Evolutionary conservation across 139 green algal genomes (phyloP), one percentile per base, ranked within the genome.

Genomic region (Closterium sp.): DNA sequence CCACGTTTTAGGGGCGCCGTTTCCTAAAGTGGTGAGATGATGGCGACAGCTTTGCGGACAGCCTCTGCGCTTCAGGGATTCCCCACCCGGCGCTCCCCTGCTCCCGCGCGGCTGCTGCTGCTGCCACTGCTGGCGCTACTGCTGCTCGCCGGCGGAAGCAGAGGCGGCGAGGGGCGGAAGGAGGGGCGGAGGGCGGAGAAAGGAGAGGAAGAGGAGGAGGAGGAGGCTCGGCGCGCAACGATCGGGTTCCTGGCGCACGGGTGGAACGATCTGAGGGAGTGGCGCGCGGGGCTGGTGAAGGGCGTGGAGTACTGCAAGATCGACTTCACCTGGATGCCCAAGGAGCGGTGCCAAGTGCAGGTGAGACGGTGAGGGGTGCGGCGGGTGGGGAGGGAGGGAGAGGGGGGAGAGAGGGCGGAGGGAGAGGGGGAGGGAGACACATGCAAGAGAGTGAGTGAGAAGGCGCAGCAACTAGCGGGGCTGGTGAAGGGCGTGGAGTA

Each of bases 251-350:
- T 33, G n/a, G 83, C 83, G 30, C 83, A 86, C 83, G 83, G 83
- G 30, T 86, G 83, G 83, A 86, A 86, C 83, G 83, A 86, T 23
- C 21, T 86, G 83, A 21, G 83, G 21, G 83, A 86, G 83, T 86
- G 83, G 83, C n/a, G 83, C n/a, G 83, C 83, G 83, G 83, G 2
- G 30, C n/a, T 86, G 83, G 30, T 86, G 30, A 86, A 86, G 83
- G 83, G 83, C 28, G 83, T 33, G 30, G 30, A 33, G 30, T 86
- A 86, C 83, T 25, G 30, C 83, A 86, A 86, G 25, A 86, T 86
- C n/a, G 83, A 86, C 83, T 86, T 86, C n/a, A 32, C 83, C 83
- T 33, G n/a, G 83, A 32, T 86, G 83, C 30, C 83, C 21, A 21
- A 25, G 19, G 83, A 25, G 10, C 19, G 81, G 4, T 85, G 81